Evolutionary conservation across 2,329 filamentous ascomycete genomes (phyloP).

Genomic region (Tolypocladium endophyticum): DNA sequence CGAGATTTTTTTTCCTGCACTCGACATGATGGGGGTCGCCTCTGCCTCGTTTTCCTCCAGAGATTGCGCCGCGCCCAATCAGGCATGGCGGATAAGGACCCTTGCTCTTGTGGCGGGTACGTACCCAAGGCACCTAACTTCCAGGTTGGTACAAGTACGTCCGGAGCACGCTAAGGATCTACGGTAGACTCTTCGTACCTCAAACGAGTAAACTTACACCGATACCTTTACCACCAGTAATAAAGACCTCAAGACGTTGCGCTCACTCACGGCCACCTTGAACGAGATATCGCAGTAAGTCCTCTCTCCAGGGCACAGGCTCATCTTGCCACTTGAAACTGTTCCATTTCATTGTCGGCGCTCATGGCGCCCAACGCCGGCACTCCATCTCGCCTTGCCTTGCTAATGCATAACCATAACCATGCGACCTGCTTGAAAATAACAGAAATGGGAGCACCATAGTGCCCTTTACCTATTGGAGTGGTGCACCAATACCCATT

Average conservation of each 20-base stretch:
- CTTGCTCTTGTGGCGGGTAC: not conserved
- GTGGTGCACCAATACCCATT: not conserved
- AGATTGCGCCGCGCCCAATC: not conserved
- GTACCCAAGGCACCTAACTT: too few relatives aligned
- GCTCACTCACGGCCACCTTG: not conserved
- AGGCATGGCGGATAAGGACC: not conserved
- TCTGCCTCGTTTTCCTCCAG: not conserved
- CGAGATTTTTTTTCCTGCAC: conserved; percentile 2
- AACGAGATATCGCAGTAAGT: not conserved
- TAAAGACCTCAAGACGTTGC: too few relatives aligned
- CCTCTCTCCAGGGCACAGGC: not conserved
- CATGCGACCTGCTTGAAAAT: not conserved
- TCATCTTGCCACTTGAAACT: not conserved
- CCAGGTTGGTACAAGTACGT: too few relatives aligned
- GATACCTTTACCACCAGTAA: too few relatives aligned
- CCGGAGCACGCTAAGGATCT: too few relatives aligned
- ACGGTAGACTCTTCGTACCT: too few relatives aligned
- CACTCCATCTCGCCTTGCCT: not conserved
- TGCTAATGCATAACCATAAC: not conserved
- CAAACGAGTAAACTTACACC: too few relatives aligned
- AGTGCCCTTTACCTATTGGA: not conserved
- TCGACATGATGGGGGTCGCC: not conserved
- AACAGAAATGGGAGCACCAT: not conserved
- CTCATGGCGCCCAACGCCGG: not conserved
- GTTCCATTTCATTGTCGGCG: not conserved